A percentile compares a stretch with the other conserved stretches of the same genome.
Conservation (phyloP, 2,329 filamentous ascomycete species). For the Cordyceps militaris region DNA sequence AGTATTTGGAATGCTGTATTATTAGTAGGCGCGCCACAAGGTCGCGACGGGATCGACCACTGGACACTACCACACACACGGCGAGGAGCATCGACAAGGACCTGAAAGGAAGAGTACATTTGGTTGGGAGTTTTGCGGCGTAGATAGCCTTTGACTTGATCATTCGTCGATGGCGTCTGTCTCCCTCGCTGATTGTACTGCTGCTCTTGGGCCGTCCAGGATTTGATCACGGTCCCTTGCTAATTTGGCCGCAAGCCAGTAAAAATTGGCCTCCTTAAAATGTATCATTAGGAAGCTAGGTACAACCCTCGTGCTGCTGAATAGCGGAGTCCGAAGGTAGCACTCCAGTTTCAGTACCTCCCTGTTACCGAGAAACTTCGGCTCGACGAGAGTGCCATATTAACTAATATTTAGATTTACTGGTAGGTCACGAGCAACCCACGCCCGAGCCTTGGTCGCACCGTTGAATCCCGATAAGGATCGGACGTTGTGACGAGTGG, state of each 20-base stretch:
- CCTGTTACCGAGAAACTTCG: slow-evolving; percentile 11
- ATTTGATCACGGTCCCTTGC: not conserved
- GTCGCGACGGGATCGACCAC: slow-evolving; percentile 4
- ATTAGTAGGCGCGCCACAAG: slow-evolving; percentile 3
- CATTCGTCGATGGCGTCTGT: no score
- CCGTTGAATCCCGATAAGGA: slow-evolving; percentile 10
- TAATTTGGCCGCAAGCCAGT: not conserved
- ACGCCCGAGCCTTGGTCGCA: slow-evolving; percentile 4
- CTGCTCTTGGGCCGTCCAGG: no score
- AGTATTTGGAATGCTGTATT: slow-evolving; percentile 5
- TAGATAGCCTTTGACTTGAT: no score
- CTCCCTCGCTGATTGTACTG: no score
- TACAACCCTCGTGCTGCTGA: not conserved
- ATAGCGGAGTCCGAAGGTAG: not conserved
- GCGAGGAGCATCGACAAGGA: not conserved
- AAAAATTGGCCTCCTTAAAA: not conserved
- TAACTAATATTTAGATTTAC: slow-evolving; percentile 4
- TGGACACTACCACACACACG: not conserved
- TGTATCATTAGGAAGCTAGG: not conserved
- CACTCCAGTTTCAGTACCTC: not conserved
- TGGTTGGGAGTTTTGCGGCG: no score
- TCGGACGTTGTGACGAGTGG: slow-evolving; percentile 9
- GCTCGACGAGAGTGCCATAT: slow-evolving; percentile 4
- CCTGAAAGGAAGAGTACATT: no score
- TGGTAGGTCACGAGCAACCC: slow-evolving; percentile 8